Evolutionary conservation across 169 alveolate genomes (phyloP).

Genomic region (Plasmodium inui): DNA sequence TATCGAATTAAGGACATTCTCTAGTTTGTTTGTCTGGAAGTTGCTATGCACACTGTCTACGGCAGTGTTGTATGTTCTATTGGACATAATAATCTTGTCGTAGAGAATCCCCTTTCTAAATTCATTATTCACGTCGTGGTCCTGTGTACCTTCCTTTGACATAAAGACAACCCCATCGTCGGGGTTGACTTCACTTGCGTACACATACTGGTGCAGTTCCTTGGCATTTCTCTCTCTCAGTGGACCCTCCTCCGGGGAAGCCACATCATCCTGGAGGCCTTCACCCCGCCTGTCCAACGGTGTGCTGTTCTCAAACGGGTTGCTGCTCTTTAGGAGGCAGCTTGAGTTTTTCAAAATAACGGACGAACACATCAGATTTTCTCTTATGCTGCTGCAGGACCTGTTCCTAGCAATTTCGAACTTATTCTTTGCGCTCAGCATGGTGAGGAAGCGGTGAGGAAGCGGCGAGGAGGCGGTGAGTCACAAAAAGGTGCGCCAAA

Average conservation of each 20-base stretch:
- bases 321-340: not conserved
- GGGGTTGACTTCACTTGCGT: not conserved
- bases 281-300: not conserved
- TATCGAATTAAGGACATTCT: constrained; percentile 33
- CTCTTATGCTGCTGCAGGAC: constrained; percentile 37
- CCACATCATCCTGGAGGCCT: not conserved
- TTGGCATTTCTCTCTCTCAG: not conserved
- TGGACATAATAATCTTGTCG: constrained; percentile 11
- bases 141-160: not conserved
- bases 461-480: too few relatives aligned
- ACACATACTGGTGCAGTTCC: not conserved
- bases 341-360: constrained; percentile 24
- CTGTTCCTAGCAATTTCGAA: constrained; percentile 63
- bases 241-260: not conserved
- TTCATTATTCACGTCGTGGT: not conserved
- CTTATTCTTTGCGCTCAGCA: constrained; percentile 31
- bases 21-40: constrained; percentile 24
- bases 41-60: constrained; percentile 30
- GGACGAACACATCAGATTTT: constrained; percentile 34
- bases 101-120: constrained; percentile 8
- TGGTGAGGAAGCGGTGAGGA: not conserved
- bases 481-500: not conserved
- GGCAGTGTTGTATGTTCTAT: constrained; percentile 15
- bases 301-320: not conserved
- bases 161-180: not conserved